Conservation (phyloP, 1,284 basidiomycete species). For the Cystobasidiaceae sp. region DNA sequence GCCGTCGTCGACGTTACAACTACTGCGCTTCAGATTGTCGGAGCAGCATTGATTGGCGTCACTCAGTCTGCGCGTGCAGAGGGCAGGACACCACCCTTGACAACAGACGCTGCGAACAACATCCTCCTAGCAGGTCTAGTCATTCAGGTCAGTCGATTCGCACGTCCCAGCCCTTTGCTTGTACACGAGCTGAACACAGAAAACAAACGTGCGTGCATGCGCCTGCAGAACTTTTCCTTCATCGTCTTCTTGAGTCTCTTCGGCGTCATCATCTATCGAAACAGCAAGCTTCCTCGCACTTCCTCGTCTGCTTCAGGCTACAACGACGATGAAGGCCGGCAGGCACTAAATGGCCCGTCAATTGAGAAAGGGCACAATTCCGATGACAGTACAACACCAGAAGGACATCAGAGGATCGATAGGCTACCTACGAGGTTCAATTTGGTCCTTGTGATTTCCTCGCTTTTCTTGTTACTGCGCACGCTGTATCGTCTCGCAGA, state of each 20-base stretch:
- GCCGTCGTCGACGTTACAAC: slow-evolving; percentile 46
- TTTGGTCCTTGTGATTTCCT: slow-evolving; percentile 41
- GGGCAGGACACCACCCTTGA: slow-evolving; percentile 40
- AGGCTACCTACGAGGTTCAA: slow-evolving; percentile 40
- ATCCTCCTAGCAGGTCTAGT: slow-evolving; percentile 49
- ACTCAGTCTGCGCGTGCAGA: slow-evolving; percentile 44
- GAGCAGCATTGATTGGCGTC: slow-evolving; percentile 50
- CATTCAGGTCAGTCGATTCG: slow-evolving; percentile 43
- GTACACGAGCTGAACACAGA: background rate
- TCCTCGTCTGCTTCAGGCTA: no score
- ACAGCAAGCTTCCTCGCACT: background rate
- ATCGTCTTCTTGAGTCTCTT: slow-evolving; percentile 45
- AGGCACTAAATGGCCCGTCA: no score
- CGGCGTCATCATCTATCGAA: background rate
- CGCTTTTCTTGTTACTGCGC: slow-evolving; percentile 45
- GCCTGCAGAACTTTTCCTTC: slow-evolving; percentile 45
- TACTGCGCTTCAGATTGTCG: slow-evolving; percentile 48
- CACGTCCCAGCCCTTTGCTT: background rate
- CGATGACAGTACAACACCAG: slow-evolving; percentile 13
- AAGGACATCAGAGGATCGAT: slow-evolving; percentile 3
- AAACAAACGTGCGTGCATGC: background rate
- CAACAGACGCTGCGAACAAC: slow-evolving; percentile 47
- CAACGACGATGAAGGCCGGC: no score
- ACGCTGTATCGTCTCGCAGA: slow-evolving; percentile 50
- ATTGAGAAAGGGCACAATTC: no score